phyloP scores from a whole-genome alignment of 148 eudicot species.

The Beta vulgaris region DNA sequence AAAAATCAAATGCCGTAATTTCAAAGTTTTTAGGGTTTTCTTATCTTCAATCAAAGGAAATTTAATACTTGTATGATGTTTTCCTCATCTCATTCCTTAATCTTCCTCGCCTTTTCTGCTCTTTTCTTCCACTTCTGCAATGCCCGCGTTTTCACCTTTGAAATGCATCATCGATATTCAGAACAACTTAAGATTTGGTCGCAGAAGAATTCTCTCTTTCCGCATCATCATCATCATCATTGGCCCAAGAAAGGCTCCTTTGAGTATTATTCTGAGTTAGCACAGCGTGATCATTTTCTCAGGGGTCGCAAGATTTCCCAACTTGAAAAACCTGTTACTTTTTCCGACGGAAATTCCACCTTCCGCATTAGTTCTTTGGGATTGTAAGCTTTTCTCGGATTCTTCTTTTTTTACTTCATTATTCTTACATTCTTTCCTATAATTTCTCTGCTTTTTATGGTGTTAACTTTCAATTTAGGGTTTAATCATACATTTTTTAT shows the following conservation, averaged over 20 bases:
- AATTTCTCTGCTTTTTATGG: background rate
- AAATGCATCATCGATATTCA: conserved; percentile 52
- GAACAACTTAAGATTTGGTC: conserved; percentile 37
- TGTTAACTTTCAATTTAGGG: background rate
- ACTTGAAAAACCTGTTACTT: conserved; percentile 50
- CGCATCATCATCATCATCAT: background rate
- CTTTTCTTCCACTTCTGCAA: conserved; percentile 19
- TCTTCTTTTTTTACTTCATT: background rate
- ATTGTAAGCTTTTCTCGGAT: conserved; percentile 71
- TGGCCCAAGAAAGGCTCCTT: conserved; percentile 39
- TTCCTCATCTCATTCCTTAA: conserved; percentile 21
- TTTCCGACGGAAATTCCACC: conserved; percentile 74
- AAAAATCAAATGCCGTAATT: background rate
- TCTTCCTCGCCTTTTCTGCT: conserved; percentile 1
- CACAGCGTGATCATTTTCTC: conserved; percentile 38
- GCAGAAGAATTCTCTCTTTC: background rate
- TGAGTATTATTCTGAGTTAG: conserved; percentile 45
- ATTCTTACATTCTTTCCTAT: background rate
- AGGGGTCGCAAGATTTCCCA: conserved; percentile 56
- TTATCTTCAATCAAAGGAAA: background rate
- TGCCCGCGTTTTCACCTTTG: conserved; percentile 39
- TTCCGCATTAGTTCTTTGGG: conserved; percentile 79
- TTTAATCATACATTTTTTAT: background rate
- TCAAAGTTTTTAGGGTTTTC: background rate
- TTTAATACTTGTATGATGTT: background rate